Evolutionary conservation across 805 yeast genomes (phyloP).

Genomic region (Cyberlindnera galapagoensis): DNA sequence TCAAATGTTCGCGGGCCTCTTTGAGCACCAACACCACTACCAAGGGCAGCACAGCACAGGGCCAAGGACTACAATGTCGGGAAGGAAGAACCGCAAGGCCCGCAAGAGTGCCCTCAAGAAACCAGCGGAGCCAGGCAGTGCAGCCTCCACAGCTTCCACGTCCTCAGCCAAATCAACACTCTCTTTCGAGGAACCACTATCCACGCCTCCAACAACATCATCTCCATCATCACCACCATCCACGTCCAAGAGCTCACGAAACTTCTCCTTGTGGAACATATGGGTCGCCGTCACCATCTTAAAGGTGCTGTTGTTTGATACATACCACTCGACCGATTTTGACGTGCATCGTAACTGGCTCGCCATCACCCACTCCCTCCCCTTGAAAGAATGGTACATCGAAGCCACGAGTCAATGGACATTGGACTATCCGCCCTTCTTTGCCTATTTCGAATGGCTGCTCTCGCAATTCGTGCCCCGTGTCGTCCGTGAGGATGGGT

Average conservation of each 20-base stretch:
- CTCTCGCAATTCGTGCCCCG: constrained; percentile 67
- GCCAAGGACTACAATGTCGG: constrained; percentile 8
- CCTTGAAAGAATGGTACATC: constrained; percentile 74
- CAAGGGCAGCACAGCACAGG: not conserved
- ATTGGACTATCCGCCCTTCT: constrained; percentile 94
- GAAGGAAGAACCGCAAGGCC: constrained; percentile 10
- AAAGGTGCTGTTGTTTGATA: constrained; percentile 60
- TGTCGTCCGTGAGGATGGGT: constrained; percentile 63
- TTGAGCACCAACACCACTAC: not conserved
- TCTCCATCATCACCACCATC: not conserved
- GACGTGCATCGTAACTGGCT: constrained; percentile 98
- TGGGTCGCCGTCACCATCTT: constrained; percentile 58
- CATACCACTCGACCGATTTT: constrained; percentile 91
- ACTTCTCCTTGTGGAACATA: constrained; percentile 54
- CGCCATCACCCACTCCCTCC: constrained; percentile 76
- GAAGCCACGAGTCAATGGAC: constrained; percentile 87
- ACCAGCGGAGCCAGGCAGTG: not conserved
- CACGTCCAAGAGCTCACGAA: constrained; percentile 15
- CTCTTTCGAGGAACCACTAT: not conserved
- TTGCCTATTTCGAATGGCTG: constrained; percentile 90
- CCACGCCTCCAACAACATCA: not conserved
- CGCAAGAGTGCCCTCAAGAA: constrained; percentile 1
- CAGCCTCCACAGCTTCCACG: not conserved
- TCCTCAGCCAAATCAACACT: constrained; percentile 1
- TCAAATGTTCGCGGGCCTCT: not conserved